These are phyloP conservation scores for Chaetomiaceae sp. DNA, from an alignment of 2,329 filamentous ascomycete genomes.

Conservation along the genomic window DNA sequence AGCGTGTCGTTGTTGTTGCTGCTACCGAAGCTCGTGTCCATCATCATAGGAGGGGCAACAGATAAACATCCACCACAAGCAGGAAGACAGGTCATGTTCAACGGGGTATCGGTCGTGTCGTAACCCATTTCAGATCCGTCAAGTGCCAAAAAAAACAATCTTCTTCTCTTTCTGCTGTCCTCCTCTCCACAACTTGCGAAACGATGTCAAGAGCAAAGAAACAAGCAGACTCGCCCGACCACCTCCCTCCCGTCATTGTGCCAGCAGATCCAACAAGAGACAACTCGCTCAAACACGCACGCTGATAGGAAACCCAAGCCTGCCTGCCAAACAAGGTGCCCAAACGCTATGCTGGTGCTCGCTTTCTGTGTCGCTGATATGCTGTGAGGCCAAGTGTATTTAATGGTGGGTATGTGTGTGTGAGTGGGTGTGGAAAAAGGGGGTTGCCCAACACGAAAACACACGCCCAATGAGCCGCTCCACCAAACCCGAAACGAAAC, in stretches of 20 bases:
- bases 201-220: no score
- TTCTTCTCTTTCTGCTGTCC: no score
- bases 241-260: not conserved
- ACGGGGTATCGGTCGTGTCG: conserved; percentile 17
- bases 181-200: no score
- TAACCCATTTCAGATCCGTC: not conserved
- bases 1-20: no score
- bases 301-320: conserved; percentile 9
- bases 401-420: no score
- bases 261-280: not conserved
- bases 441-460: conserved; percentile 10
- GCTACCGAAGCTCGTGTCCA: no score
- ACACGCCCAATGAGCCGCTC: conserved; percentile 10
- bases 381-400: conserved; percentile 28
- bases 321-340: conserved; percentile 6
- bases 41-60: conserved; percentile 4
- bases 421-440: no score
- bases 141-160: no score
- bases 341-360: conserved; percentile 24
- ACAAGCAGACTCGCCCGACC: no score
- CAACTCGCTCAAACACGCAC: not conserved
- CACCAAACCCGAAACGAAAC: no score
- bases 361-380: conserved; percentile 13
- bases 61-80: conserved; percentile 12
- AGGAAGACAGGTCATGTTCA: conserved; percentile 12